Base-by-base conservation (phyloP, 495 filamentous ascomycete genomes). In the Podospora sp. region DNA sequence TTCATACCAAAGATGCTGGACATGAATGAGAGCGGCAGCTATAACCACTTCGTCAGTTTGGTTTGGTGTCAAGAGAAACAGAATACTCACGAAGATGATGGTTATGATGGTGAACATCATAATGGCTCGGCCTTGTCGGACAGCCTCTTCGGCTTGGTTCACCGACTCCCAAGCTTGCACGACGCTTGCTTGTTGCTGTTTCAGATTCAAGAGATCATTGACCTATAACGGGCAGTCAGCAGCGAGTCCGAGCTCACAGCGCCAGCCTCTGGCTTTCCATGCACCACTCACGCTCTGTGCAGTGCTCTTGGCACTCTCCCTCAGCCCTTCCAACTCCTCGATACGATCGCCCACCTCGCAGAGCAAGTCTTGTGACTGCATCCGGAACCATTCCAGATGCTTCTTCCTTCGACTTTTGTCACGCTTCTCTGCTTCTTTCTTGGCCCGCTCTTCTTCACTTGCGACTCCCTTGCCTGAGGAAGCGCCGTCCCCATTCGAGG, bases 21-120 rank as follows among this genome's bases (percentile, higher is more conserved):
- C 59, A 78, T 71, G 65, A 80, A 80, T 0, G 75, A 77, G 0
- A 80, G 56, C 0, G 78, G 77, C 12, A 36, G 25, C 52, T 55
- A 12, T 55, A 14, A 26, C 5, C 12, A 16, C 21, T 36, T 60
- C 8, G 46, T 51, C 6, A 6, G 26, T n/a, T n/a, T n/a, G 18
- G 6, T 12, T 27, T 33, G 12, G 16, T 18, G 0, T 49, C n/a
- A n/a, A n/a, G n/a, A n/a, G n/a, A 22, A 56, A 53, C 46, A 67
- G 12, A 33, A 67, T 36, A 56, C 78, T 72, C 61, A 83, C 76
- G 62, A 83, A 83, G 5, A 89, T 80, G 50, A 89, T 87, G 1
- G 86, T 88, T 66, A 89, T 82, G 18, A 89, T 79, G 0, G 88
- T 90, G 63, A 90, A 89, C 0, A 88, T 80, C 86, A 89, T 87